Evolutionary conservation across 441 rosid genomes (phyloP).

Genomic region (Pelargonium fulgidum): DNA sequence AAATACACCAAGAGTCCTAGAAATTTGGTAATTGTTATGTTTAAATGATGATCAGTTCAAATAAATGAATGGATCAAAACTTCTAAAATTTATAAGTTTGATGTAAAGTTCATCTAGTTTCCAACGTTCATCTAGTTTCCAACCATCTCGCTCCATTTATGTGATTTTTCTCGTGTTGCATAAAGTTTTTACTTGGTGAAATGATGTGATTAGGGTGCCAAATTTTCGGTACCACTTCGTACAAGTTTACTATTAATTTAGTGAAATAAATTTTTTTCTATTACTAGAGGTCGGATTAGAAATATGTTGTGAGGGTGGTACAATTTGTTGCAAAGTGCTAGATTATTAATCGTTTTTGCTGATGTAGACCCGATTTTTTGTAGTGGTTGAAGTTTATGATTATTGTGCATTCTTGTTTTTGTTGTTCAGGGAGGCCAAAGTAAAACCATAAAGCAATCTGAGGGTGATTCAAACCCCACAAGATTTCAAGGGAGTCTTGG

Average conservation of each 20-base stretch:
- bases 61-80: background rate
- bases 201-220: background rate
- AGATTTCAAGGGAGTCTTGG: constrained; percentile 31
- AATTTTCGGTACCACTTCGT: background rate
- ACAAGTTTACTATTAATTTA: background rate
- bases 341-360: background rate
- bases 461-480: constrained; percentile 37
- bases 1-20: background rate
- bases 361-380: background rate
- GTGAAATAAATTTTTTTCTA: background rate
- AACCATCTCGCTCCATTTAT: background rate
- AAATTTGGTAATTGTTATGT: background rate
- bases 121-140: background rate
- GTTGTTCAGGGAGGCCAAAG: constrained; percentile 53
- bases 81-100: background rate
- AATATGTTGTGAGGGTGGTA: background rate
- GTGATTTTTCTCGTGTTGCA: background rate
- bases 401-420: constrained; percentile 12
- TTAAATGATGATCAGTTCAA: background rate
- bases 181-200: too few relatives aligned
- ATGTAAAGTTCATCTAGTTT: background rate
- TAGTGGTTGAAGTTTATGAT: constrained; percentile 11
- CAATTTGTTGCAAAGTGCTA: constrained; percentile 2
- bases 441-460: constrained; percentile 42
- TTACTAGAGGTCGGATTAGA: background rate